Evolutionary conservation across 257 asterid species (phyloP), one percentile per base, ranked within the genome.

Genomic region (Schizonepeta tenuifolia): DNA sequence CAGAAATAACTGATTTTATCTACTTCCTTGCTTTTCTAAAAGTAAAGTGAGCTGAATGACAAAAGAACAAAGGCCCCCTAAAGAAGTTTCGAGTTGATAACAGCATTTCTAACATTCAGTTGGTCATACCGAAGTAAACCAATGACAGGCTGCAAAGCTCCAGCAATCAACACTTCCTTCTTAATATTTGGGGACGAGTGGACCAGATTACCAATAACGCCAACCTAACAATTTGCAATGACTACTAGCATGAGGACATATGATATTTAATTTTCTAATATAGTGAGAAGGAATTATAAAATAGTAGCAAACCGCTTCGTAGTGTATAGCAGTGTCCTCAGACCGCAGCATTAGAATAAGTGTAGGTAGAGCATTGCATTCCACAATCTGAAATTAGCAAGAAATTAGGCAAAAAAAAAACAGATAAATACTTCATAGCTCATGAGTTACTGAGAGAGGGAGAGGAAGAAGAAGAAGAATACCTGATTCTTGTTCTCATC

Each of bases 401-500:
- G 21, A 41, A 55, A 82, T 70, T 71, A 53, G 55, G 26, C 53
- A 51, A 35, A 24, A 3, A 58, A 47, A 63, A 58, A 20, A 73
- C 14, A 5, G 38, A 61, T 11, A 47, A 6, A 71, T 49, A 65
- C 28, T 49, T 6, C 44, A 67, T 24, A 46, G 24, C 47, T 63
- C 40, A 73, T 26, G 28, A 12, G 43, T 63, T 28, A 51, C 67
- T 38, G 41, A 78, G 15, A 49, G 15, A 49, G 2, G 40, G 7
- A 69, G 69, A 59, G 26, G 3, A 2, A 24, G 26, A 65, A 20
- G 36, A 20, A 53, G 55, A 28, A 41, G 17, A 14, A 60, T 24
- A 92, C 99, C 96, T 90, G 98, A 83, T 92, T 90, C 80, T 95
- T 95, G 78, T 95, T 95, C 81, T 90, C 98, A 50, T 95, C 99